Conservation (phyloP, 2,329 filamentous ascomycete genomes). For the Lasiodiplodia hormozganensis region DNA sequence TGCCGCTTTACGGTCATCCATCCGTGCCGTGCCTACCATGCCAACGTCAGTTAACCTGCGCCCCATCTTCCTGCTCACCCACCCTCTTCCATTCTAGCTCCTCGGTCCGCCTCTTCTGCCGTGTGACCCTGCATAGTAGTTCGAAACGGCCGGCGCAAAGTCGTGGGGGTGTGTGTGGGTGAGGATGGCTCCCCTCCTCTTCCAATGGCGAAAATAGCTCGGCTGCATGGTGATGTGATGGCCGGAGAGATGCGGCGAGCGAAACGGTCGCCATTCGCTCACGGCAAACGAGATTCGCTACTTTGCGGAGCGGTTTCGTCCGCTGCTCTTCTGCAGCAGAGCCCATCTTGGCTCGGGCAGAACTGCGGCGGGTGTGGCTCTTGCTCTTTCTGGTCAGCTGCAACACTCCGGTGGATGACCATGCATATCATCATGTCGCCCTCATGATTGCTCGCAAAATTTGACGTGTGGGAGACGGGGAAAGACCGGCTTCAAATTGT, state of each 20-base stretch:
- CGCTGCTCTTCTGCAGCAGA: background rate
- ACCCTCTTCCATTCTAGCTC: no score
- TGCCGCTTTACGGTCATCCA: background rate
- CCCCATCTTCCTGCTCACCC: no score
- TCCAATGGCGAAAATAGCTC: slow-evolving; percentile 14
- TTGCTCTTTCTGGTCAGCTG: background rate
- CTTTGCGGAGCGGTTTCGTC: background rate
- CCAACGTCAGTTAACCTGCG: no score
- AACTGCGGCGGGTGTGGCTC: background rate
- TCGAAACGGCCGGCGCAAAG: no score
- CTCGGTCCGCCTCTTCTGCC: no score
- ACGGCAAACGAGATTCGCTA: background rate
- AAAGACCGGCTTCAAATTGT: background rate
- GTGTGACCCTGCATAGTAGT: no score
- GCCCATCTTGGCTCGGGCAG: background rate
- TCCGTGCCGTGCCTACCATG: no score
- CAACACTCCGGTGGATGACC: background rate
- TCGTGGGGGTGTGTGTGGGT: no score
- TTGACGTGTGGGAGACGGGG: background rate
- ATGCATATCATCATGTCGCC: background rate
- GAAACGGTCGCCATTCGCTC: background rate
- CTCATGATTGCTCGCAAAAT: background rate
- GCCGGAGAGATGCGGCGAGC: background rate
- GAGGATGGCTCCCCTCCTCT: background rate
- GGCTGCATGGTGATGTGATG: slow-evolving; percentile 5